Base-by-base conservation (phyloP, 257 asterid genomes). In the Solanum infundibuliforme region DNA sequence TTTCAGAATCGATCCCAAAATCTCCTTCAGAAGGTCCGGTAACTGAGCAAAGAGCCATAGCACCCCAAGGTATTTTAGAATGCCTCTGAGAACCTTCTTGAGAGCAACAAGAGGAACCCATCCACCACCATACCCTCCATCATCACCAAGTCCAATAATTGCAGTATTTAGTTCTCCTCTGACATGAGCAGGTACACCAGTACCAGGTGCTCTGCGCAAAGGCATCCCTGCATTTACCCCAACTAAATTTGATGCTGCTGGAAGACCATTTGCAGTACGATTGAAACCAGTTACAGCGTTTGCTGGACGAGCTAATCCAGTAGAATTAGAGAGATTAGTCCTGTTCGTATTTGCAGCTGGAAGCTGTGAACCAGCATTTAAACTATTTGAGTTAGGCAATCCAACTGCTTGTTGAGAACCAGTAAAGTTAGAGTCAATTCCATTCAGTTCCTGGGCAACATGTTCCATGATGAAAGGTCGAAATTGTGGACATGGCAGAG, bases 71-170 rank as follows among this genome's bases (percentile, higher is more conserved):
- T 97, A 96, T 92, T 97, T 97, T 23, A 97, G 98, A 91, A 95
- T 95, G 85, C 98, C 99, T 86, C 99, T 92, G 85, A 97, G 98
- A 72, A 96, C 99, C 92, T 97, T 97, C 90, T 96, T 97, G 65
- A 96, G 98, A 68, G 99, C 99, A 87, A 94, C 98, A 60, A 96
- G 96, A 87, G 99, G 99, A 86, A 97, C 98, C 99, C 99, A 97
- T 87, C 99, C 99, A 85, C 99, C 99, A 86, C 99, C 99, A 90
- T 97, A 97, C 88, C 99, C 99, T 58, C 99, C 99, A 92, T 97
- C 99, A 89, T 97, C 99, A 55, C 99, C 99, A 86, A 97, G 99
- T 27, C 99, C 99, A 89, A 97, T 96, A 87, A 97, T 97, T 85
- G 99, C 99, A 66, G 99, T 96, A 89, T 97, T 97, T 86, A 97